A percentile compares a stretch with the other conserved stretches of the same genome.
Conservation (phyloP, 2,329 filamentous ascomycete genomes). For the Fusarium nanum region DNA sequence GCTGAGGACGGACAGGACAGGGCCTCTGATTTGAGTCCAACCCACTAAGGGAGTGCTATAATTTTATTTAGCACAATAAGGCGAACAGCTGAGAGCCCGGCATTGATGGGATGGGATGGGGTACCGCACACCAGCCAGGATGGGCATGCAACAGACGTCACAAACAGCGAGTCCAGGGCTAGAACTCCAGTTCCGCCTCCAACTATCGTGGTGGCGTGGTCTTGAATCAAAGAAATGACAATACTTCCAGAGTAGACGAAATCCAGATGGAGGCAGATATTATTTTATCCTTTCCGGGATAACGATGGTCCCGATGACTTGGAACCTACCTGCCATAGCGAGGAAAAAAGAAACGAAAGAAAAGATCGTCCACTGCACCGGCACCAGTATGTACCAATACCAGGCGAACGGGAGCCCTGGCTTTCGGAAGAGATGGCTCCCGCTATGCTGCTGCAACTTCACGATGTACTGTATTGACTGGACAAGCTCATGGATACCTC, state of each 20-base stretch:
- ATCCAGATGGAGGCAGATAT: neutral
- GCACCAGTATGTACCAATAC: conserved; percentile 21
- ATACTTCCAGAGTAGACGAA: neutral
- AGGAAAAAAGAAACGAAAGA: conserved; percentile 29
- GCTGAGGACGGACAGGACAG: conserved; percentile 37
- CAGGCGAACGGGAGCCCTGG: conserved; percentile 38
- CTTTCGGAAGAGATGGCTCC: conserved; percentile 27
- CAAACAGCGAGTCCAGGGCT: conserved; percentile 15
- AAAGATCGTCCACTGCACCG: conserved; percentile 5
- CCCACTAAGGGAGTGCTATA: conserved; percentile 31
- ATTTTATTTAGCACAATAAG: conserved; percentile 27
- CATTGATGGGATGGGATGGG: conserved; percentile 1
- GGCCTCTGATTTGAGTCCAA: conserved; percentile 15
- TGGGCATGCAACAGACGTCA: conserved; percentile 31
- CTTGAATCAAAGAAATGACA: neutral
- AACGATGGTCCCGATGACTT: neutral
- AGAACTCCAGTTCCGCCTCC: conserved; percentile 8
- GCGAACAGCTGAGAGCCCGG: conserved; percentile 38
- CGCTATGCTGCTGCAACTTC: conserved; percentile 13
- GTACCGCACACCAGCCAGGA: conserved; percentile 22
- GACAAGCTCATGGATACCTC: conserved; percentile 17
- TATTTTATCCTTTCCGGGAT: neutral
- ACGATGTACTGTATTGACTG: conserved; percentile 15
- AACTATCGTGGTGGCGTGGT: conserved; percentile 18
- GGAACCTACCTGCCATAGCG: neutral